Evolutionary conservation across 139 green algal genomes (phyloP), one percentile per base, ranked within the genome.

Genomic region (Coccomyxa sp.): DNA sequence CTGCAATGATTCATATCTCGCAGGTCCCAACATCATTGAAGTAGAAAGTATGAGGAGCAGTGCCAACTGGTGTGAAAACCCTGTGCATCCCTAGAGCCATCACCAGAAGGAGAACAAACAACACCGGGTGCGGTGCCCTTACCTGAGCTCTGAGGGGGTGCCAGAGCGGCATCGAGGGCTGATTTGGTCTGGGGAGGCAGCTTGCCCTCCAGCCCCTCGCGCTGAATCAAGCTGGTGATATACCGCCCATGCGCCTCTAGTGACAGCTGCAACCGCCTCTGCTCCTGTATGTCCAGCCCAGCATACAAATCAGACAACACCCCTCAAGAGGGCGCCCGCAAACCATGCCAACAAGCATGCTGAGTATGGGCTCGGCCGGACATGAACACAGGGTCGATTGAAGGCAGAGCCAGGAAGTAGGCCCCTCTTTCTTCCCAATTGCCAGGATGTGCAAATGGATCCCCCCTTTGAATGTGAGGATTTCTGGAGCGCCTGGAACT

Each of bases 171-270:
- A 21, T 71, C 63, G 1, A 71, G 63, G 10, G 63, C 63, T 9
- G 18, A 21, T 25, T 11, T 21, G 63, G 63, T 25, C 21, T 71
- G 18, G 4, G 21, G 63, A 25, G 63, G 63, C 63, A 71, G 63
- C 63, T 71, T 32, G 16, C 58, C 63, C 79, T 81, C 51, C 79
- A 91, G 82, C 28, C 67, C 74, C 38, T 81, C 67, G n/a, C 67
- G 45, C 77, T 82, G 81, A 30, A 94, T 90, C 32, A 95, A 87
- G 67, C 68, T 90, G 71, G 87, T 89, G 82, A 98, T 97, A 88
- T 96, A 98, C 74, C 94, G 93, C 28, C 93, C 92, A 88, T 99
- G 96, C 32, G 91, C 91, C 87, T 99, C 96, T 23, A 99, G 90
- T 77, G 85, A 93, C 28, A 96, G 87, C 90, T 99, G 96, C 85